These are phyloP conservation scores for Dioszegia hungarica DNA, from an alignment of 768 basidiomycete genomes.

Conservation along the genomic window DNA sequence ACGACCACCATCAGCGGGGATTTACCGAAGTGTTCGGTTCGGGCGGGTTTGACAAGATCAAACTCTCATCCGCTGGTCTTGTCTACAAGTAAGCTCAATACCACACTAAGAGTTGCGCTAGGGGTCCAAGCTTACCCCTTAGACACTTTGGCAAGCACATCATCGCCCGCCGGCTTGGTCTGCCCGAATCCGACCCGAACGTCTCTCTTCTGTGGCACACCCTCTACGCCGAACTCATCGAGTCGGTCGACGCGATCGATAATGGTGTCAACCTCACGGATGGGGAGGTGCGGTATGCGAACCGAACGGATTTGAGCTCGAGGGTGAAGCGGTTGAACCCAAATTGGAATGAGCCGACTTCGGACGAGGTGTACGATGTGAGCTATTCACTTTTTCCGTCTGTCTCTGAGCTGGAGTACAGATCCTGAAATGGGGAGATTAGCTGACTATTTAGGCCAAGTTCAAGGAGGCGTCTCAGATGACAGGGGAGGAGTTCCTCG, in stretches of 20 bases:
- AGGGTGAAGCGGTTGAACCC: constrained; percentile 83
- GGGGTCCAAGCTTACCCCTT: not conserved
- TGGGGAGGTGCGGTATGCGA: constrained; percentile 61
- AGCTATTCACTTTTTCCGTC: constrained; percentile 46
- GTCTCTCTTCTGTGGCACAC: constrained; percentile 78
- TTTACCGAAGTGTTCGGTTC: constrained; percentile 85
- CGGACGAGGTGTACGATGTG: constrained; percentile 68
- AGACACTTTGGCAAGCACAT: constrained; percentile 81
- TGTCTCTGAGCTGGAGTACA: no score
- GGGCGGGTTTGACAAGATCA: constrained; percentile 61
- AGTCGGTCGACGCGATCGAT: constrained; percentile 78
- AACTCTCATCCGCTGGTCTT: constrained; percentile 85
- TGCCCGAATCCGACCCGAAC: constrained; percentile 58
- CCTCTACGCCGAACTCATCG: constrained; percentile 88
- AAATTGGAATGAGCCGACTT: constrained; percentile 78
- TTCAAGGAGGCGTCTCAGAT: constrained; percentile 76
- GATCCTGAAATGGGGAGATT: no score
- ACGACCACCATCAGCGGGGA: constrained; percentile 94
- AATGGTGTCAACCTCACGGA: constrained; percentile 86
- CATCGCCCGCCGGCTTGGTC: constrained; percentile 60
- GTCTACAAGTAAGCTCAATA: constrained; percentile 83
- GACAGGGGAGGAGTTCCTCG: constrained; percentile 78
- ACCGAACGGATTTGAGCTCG: constrained; percentile 74
- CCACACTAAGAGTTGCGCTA: not conserved
- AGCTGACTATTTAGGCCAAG: constrained; percentile 51